Base-by-base conservation (phyloP, 768 basidiomycete genomes). In the Lactarius quietus region DNA sequence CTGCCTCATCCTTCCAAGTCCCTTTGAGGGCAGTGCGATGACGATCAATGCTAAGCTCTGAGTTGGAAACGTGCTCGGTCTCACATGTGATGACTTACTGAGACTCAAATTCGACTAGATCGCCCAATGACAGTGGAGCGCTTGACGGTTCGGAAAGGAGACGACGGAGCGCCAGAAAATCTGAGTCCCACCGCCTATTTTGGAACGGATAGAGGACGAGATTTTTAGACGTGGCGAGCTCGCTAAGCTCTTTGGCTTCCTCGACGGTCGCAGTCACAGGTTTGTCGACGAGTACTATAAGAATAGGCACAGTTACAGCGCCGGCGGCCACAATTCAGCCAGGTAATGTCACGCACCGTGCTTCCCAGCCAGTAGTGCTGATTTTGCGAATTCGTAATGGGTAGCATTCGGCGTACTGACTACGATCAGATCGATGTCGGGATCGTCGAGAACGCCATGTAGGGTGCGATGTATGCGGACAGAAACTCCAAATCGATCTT, bases 111-210 rank as follows among this genome's bases (percentile, higher is more conserved):
- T 92, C 89, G 7, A 83, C 75, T 15, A 92, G 74, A 17, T 80
- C 76, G 2, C 90, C 90, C 39, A 91, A 74, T 10, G 82, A 84
- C 59, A 81, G 76, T 2, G 83, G 77, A 18, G 83, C 80, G 12
- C 80, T 76, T 10, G 81, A 71, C 18, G 86, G 83, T 23, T 87
- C 78, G 9, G 78, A 76, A 29, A 92, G 74, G 28, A 92, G 79
- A 43, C 79, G 78, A 68, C 81, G 82, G 57, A 92, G 75, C 8
- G 89, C 82, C 43, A 90, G 78, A 75, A 86, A 91, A 72, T 93
- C 90, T 3, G 87, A 85, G 75, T 92, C 90, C 84, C 86, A 92
- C 63, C 90, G 82, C 57, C 90, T 81, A 72, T 89, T 90, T 72
- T 90, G 89, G 75, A 84, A 90, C 17, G 83, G 83, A 72, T 88